These are phyloP conservation scores for Pseudogymnoascus sp. DNA, from an alignment of 2,329 filamentous ascomycete species.

Conservation along the genomic window DNA sequence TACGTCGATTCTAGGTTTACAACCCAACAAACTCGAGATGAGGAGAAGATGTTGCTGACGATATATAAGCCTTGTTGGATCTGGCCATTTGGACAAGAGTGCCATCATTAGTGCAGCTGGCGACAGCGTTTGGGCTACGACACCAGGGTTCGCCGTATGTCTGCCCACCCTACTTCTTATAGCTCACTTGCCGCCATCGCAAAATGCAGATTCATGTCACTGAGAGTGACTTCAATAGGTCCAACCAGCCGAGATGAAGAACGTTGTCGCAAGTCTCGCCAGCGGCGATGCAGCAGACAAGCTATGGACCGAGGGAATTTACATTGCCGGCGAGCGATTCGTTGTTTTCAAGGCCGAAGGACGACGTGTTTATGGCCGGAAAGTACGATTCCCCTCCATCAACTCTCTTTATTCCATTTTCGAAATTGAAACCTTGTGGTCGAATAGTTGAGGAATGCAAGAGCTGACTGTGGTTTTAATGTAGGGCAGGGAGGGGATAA, in stretches of 20 bases:
- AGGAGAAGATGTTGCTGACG: slow-evolving; percentile 19
- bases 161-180: neutral
- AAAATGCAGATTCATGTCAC: neutral
- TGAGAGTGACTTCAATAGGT: slow-evolving; percentile 33
- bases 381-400: slow-evolving; percentile 46
- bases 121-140: slow-evolving; percentile 70
- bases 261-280: slow-evolving; percentile 44
- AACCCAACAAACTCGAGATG: neutral
- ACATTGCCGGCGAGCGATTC: slow-evolving; percentile 70
- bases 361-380: slow-evolving; percentile 74
- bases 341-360: slow-evolving; percentile 70
- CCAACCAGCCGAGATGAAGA: slow-evolving; percentile 51
- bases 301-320: slow-evolving; percentile 63
- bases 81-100: slow-evolving; percentile 71
- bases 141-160: slow-evolving; percentile 49
- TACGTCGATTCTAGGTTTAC: slow-evolving; percentile 55
- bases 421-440: neutral
- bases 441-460: neutral
- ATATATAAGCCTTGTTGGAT: slow-evolving; percentile 62
- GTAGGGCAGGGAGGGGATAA: slow-evolving; percentile 71
- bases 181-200: neutral
- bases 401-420: neutral
- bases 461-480: neutral
- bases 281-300: slow-evolving; percentile 47
- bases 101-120: slow-evolving; percentile 76